Percentiles rank a stretch among this genome's conserved stretches.
These are phyloP conservation scores for Oehlia diaphana DNA, from an alignment of 192 early-diverging fungal genomes.

Conservation along the genomic window DNA sequence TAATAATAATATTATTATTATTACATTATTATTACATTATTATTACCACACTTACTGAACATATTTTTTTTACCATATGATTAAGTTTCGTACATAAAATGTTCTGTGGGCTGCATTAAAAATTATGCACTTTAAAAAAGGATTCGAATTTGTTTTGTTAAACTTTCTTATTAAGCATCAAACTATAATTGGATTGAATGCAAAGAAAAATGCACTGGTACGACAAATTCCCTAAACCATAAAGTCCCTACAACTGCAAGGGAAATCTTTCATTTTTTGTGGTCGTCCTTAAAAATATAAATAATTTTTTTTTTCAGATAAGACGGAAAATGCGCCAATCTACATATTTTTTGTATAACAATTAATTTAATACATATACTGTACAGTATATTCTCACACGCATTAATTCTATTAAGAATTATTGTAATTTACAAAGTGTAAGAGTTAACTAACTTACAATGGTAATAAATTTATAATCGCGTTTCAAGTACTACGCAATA, in stretches of 20 bases:
- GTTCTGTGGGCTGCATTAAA: too few species aligned
- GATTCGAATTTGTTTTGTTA: neutral
- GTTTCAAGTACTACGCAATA: neutral
- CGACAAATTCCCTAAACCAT: neutral
- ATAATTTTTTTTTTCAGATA: neutral
- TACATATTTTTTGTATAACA: too few species aligned
- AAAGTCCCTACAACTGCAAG: neutral
- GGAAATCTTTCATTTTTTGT: neutral
- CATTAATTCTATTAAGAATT: too few species aligned
- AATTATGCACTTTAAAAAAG: neutral
- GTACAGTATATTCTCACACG: too few species aligned
- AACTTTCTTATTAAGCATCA: too few species aligned
- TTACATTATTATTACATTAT: too few species aligned
- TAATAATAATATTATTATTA: too few species aligned
- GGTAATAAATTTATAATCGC: neutral
- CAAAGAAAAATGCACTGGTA: neutral
- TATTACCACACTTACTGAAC: too few species aligned
- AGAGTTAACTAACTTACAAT: neutral
- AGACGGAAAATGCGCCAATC: too few species aligned
- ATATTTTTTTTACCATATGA: too few species aligned
- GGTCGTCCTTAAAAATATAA: neutral
- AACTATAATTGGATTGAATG: neutral
- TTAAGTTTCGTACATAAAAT: too few species aligned
- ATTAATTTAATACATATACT: too few species aligned
- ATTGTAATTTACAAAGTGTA: neutral